Conservation (phyloP, 495 filamentous ascomycete species). For the Clavariopsis aquatica region DNA sequence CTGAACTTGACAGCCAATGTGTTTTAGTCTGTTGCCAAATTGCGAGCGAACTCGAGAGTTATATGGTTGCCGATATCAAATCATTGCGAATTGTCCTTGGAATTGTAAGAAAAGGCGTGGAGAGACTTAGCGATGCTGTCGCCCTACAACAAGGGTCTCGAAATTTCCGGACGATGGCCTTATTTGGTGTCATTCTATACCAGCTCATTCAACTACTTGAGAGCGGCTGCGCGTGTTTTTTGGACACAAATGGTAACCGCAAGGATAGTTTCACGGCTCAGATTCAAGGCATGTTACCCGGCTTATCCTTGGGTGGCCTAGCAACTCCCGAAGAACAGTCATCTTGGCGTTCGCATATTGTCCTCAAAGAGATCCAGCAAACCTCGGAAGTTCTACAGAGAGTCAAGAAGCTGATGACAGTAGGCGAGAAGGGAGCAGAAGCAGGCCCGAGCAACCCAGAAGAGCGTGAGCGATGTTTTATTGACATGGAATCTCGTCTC, state of each 20-base stretch:
- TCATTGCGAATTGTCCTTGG: conserved; percentile 11
- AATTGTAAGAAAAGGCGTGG: conserved; percentile 6
- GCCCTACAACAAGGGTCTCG: conserved; percentile 14
- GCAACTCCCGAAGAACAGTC: conserved; percentile 18
- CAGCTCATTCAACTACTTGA: conserved; percentile 21
- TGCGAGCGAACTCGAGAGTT: conserved; percentile 14
- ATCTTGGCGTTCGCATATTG: conserved; percentile 16
- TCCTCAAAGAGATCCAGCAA: conserved; percentile 17
- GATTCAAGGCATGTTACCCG: conserved; percentile 19
- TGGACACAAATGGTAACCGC: not conserved
- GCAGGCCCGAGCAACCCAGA: not conserved
- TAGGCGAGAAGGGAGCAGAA: conserved; percentile 1
- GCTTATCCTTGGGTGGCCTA: conserved; percentile 8
- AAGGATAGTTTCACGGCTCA: conserved; percentile 9
- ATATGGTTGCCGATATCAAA: conserved; percentile 17
- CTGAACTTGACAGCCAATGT: conserved; percentile 19
- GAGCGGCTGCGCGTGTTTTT: conserved; percentile 9
- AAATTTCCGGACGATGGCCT: conserved; percentile 4
- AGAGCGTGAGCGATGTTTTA: conserved; percentile 16
- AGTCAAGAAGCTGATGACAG: conserved; percentile 15
- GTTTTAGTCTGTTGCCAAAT: conserved; percentile 19
- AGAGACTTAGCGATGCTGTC: not conserved
- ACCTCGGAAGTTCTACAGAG: conserved; percentile 7
- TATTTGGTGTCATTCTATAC: conserved; percentile 14
- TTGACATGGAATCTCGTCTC: conserved; percentile 12